Percentiles rank a stretch among this genome's conserved stretches.
Evolutionary conservation across 495 filamentous ascomycete species (phyloP).

Genomic region (Aeminium ludgeri): DNA sequence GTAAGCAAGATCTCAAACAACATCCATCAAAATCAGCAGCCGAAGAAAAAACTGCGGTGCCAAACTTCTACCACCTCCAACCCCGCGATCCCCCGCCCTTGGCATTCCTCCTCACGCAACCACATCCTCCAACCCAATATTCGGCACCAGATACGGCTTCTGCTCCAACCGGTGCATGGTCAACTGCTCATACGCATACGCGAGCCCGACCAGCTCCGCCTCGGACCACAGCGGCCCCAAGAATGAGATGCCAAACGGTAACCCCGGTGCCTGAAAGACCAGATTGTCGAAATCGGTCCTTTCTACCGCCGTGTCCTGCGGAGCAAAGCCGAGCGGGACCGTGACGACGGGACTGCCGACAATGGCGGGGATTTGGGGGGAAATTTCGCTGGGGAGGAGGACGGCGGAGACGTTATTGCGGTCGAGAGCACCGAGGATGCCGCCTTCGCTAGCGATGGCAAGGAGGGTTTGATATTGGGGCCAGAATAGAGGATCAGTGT

Average conservation of each 20-base stretch:
- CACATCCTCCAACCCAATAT: conserved; percentile 28
- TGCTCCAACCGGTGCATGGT: conserved; percentile 34
- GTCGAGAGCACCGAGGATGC: conserved; percentile 32
- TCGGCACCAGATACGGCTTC: conserved; percentile 31
- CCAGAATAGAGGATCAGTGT: conserved; percentile 24
- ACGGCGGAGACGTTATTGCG: conserved; percentile 34
- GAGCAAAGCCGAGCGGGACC: conserved; percentile 36
- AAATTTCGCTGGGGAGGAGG: conserved; percentile 32
- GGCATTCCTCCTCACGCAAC: conserved; percentile 4
- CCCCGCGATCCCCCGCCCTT: not conserved
- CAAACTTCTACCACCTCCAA: no score
- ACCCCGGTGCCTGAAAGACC: conserved; percentile 30
- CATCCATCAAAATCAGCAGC: no score
- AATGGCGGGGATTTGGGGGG: conserved; percentile 30
- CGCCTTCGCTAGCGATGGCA: conserved; percentile 31
- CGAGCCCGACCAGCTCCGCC: conserved; percentile 41
- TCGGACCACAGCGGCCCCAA: conserved; percentile 38
- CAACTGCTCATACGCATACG: conserved; percentile 52
- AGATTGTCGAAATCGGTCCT: conserved; percentile 27
- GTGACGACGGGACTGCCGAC: conserved; percentile 35
- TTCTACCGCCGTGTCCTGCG: conserved; percentile 28
- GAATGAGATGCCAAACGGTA: conserved; percentile 45
- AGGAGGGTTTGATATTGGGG: conserved; percentile 26
- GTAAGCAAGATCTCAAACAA: no score
- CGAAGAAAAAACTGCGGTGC: no score